Evolutionary conservation across 2,329 filamentous ascomycete genomes (phyloP).

Genomic region (Sporothrix globosa): DNA sequence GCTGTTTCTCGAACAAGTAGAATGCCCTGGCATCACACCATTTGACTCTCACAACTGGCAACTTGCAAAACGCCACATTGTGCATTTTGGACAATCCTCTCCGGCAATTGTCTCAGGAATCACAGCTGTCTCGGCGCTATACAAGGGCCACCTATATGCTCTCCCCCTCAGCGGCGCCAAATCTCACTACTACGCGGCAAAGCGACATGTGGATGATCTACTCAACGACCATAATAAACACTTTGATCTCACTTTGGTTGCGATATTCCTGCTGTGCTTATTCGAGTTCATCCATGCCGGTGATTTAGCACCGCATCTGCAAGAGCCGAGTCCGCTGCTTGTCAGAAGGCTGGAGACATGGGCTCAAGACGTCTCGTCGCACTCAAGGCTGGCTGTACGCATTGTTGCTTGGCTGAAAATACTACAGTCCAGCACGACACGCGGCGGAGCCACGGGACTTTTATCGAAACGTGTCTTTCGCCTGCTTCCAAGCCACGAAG

Average conservation of each 20-base stretch:
- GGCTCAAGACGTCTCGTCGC: not conserved
- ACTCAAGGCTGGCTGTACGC: not conserved
- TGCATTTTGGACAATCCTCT: not conserved
- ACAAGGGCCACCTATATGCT: constrained; percentile 7
- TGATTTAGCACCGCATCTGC: not conserved
- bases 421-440: constrained; percentile 4
- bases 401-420: constrained; percentile 10
- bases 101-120: not conserved
- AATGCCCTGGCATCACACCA: constrained; percentile 21
- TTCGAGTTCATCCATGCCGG: constrained; percentile 2
- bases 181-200: not conserved
- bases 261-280: constrained; percentile 2
- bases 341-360: constrained; percentile 13
- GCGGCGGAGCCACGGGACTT: not conserved
- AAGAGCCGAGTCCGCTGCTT: not conserved
- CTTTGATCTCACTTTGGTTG: not conserved
- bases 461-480: constrained; percentile 3
- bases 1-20: constrained; percentile 15
- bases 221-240: not conserved
- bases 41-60: constrained; percentile 24
- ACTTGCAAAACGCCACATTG: constrained; percentile 9
- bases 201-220: constrained; percentile 3
- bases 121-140: not conserved
- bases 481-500: not conserved
- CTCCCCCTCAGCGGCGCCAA: not conserved